A percentile compares a stretch with the other conserved stretches of the same genome.
Evolutionary conservation across 1,139 yeast species (phyloP).

Genomic region (Lodderomyces theae): DNA sequence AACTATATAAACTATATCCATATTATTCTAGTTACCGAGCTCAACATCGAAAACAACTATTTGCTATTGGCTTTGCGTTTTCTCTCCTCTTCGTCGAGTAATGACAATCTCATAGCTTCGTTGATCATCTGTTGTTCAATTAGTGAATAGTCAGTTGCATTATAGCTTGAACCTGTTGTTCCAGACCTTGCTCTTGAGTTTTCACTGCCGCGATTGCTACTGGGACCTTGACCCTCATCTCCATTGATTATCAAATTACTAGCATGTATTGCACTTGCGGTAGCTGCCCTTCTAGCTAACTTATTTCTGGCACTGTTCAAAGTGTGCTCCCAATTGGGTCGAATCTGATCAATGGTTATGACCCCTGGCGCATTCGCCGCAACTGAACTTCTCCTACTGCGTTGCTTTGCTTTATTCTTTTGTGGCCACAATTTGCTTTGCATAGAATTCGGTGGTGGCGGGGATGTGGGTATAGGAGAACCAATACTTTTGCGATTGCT

Average conservation of each 20-base stretch:
- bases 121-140: conserved; percentile 80
- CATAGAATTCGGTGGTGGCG: conserved; percentile 9
- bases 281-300: conserved; percentile 83
- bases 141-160: conserved; percentile 18
- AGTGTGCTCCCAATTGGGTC: conserved; percentile 91
- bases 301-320: conserved; percentile 69
- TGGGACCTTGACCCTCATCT: background rate
- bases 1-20: no score
- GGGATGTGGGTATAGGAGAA: conserved; percentile 10
- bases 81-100: conserved; percentile 66
- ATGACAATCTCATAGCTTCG: conserved; percentile 73
- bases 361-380: conserved; percentile 66
- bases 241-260: conserved; percentile 53
- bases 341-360: conserved; percentile 71
- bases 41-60: no score
- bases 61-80: conserved; percentile 30
- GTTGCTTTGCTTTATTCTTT: conserved; percentile 3
- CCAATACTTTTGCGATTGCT: conserved; percentile 13
- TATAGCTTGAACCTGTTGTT: conserved; percentile 9
- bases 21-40: no score
- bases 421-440: conserved; percentile 1
- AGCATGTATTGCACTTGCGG: conserved; percentile 92
- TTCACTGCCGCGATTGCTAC: conserved; percentile 3
- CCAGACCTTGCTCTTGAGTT: conserved; percentile 15
- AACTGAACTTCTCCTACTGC: conserved; percentile 39